Evolutionary conservation across 2,329 filamentous ascomycete genomes (phyloP).

Genomic region (Aspergillus arachidicola): DNA sequence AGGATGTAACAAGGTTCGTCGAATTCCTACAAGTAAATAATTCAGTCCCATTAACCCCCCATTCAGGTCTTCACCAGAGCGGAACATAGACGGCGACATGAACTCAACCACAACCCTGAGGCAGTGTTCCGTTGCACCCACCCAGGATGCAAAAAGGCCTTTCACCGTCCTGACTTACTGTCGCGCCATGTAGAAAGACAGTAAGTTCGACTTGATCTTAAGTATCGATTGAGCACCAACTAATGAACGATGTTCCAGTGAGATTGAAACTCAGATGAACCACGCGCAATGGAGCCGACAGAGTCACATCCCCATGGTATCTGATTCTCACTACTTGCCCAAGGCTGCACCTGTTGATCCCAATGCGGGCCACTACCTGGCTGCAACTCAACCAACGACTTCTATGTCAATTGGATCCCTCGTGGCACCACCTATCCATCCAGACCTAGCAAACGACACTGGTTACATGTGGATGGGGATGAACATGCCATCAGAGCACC

Average conservation of each 20-base stretch:
- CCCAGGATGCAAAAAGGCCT: constrained; percentile 50
- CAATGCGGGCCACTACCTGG: constrained; percentile 27
- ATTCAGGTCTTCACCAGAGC: constrained; percentile 52
- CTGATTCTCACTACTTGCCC: constrained; percentile 24
- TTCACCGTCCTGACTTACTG: constrained; percentile 51
- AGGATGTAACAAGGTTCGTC: constrained; percentile 51
- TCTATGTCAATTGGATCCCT: constrained; percentile 42
- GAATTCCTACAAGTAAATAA: constrained; percentile 9
- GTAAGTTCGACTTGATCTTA: constrained; percentile 35
- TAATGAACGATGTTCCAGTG: constrained; percentile 23
- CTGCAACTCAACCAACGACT: constrained; percentile 30
- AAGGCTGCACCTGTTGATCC: constrained; percentile 28
- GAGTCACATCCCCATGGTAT: constrained; percentile 23
- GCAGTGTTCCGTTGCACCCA: constrained; percentile 48
- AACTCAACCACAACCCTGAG: constrained; percentile 54
- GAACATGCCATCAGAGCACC: constrained; percentile 37
- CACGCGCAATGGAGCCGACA: constrained; percentile 31
- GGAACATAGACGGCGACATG: constrained; percentile 53
- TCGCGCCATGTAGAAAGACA: constrained; percentile 54
- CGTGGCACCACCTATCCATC: constrained; percentile 37
- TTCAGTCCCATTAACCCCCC: constrained; percentile 6
- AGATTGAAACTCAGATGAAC: constrained; percentile 39
- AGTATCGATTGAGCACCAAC: not conserved
- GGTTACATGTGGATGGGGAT: constrained; percentile 40
- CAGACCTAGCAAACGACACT: constrained; percentile 35